Base-by-base conservation (phyloP, 257 asterid genomes). In the Plectranthus barbatus region DNA sequence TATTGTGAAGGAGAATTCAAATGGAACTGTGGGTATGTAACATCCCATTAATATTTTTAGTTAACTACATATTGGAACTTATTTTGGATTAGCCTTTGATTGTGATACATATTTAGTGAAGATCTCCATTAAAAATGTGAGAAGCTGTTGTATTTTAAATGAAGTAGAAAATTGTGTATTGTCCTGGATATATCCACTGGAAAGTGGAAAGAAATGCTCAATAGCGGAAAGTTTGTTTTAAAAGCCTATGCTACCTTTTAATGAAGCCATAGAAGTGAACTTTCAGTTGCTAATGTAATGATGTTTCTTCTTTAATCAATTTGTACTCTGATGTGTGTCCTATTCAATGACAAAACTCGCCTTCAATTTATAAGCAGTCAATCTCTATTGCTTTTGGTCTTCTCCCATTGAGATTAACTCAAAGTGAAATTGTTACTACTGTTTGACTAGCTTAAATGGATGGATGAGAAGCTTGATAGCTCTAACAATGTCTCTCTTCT, bases 1-100 rank as follows among this genome's bases (percentile, higher is more conserved):
- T 93, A 93, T 76, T 93, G 99, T 78, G 99, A 93, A 78, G 97
- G 99, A 75, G 97, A 85, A 60, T 93, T 93, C 79, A 83, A 72
- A 78, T 85, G 84, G 97, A 86, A 84, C 70, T 93, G 99, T 72
- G 99, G 99, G 99, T 93, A 81, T 73, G 98, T 63, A 62, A 56
- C 72, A 54, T 69, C 42, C 21, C 49, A 18, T 51, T 36, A 34
- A 15, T 29, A 12, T 29, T 20, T 61, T 51, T 64, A n/a, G 34
- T 61, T 53, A 21, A 54, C 20, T 41, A 44, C 29, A 33, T 26
- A 36, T 51, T 53, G 4, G 64, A 50, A 58, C 66, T 24, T 9
- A 9, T 64, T 39, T 40, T 51, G 33, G 34, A 58, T 87, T 69
- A 68, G 83, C 87, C 5, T 75, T n/a, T 77, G 81, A 83, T 62